These are phyloP conservation scores for Tuber borchii DNA, from an alignment of 495 filamentous ascomycete species.

Conservation along the genomic window DNA sequence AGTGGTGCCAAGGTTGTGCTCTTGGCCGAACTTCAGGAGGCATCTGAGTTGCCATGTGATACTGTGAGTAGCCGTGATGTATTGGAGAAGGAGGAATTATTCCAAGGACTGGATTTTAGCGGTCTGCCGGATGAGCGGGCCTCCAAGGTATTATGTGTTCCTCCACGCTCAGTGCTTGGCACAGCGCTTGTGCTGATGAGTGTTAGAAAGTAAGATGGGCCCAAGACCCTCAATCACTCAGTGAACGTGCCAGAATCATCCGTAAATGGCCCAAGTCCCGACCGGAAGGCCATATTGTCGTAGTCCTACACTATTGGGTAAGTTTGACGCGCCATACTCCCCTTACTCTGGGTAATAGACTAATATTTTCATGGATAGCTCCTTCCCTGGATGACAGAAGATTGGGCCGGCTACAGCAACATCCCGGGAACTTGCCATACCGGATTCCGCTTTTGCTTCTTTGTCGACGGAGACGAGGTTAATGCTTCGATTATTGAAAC, in stretches of 20 bases:
- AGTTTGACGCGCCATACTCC: neutral
- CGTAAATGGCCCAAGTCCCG: conserved; percentile 60
- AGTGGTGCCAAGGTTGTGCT: conserved; percentile 55
- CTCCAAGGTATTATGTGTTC: conserved; percentile 52
- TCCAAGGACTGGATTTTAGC: conserved; percentile 49
- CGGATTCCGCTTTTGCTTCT: conserved; percentile 70
- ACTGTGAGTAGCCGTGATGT: conserved; percentile 55
- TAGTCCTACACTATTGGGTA: conserved; percentile 64
- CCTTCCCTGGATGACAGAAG: conserved; percentile 72
- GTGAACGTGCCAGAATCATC: conserved; percentile 57
- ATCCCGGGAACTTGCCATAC: conserved; percentile 71
- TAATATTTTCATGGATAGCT: conserved; percentile 42
- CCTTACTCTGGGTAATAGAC: neutral
- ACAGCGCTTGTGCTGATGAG: conserved; percentile 6
- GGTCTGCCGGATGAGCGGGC: conserved; percentile 50
- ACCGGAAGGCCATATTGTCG: conserved; percentile 54
- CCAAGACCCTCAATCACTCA: conserved; percentile 54
- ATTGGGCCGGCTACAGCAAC: conserved; percentile 59
- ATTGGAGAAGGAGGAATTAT: conserved; percentile 55
- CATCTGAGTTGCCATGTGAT: conserved; percentile 69
- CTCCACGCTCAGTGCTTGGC: neutral
- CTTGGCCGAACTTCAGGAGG: conserved; percentile 77
- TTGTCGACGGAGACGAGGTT: conserved; percentile 51
- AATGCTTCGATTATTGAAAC: conserved; percentile 59
- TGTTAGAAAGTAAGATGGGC: conserved; percentile 62